phyloP scores from a whole-genome alignment of 768 basidiomycete genomes.

The Calvatia gigantea region DNA sequence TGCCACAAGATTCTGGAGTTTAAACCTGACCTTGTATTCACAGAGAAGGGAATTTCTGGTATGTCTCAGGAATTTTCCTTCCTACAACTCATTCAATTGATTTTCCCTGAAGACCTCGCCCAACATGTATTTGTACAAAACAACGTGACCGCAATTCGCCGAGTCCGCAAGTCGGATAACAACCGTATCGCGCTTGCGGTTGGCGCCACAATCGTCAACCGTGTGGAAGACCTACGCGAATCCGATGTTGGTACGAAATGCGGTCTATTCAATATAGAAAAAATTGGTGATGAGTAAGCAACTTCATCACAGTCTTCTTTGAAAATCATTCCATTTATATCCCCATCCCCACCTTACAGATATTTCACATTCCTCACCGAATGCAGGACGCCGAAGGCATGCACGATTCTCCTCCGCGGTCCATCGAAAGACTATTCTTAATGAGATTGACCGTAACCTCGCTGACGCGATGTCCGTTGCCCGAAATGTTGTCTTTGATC shows the following conservation, averaged over 20 bases:
- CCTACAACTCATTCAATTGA: not conserved
- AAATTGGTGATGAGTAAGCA: conserved; percentile 89
- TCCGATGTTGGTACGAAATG: conserved; percentile 89
- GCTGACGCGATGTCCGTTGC: conserved; percentile 98
- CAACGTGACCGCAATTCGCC: conserved; percentile 89
- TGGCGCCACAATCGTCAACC: conserved; percentile 95
- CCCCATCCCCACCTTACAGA: conserved; percentile 32
- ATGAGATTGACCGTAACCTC: conserved; percentile 97
- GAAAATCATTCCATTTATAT: not conserved
- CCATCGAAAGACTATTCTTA: conserved; percentile 97
- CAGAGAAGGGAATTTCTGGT: conserved; percentile 98
- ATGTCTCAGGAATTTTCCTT: conserved; percentile 22
- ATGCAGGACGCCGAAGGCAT: conserved; percentile 89
- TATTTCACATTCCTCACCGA: conserved; percentile 98
- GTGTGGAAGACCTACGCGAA: conserved; percentile 91
- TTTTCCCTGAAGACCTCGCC: conserved; percentile 65
- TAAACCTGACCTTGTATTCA: conserved; percentile 92
- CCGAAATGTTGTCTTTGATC: conserved; percentile 95
- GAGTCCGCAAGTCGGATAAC: conserved; percentile 99
- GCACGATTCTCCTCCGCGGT: conserved; percentile 95
- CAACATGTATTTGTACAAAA: conserved; percentile 87
- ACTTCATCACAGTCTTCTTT: conserved; percentile 18
- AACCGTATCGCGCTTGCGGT: conserved; percentile 96
- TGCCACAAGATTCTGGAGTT: conserved; percentile 86
- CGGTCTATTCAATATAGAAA: conserved; percentile 95